Conservation (phyloP, 2,329 filamentous ascomycete genomes). For the Clonostachys sp. region DNA sequence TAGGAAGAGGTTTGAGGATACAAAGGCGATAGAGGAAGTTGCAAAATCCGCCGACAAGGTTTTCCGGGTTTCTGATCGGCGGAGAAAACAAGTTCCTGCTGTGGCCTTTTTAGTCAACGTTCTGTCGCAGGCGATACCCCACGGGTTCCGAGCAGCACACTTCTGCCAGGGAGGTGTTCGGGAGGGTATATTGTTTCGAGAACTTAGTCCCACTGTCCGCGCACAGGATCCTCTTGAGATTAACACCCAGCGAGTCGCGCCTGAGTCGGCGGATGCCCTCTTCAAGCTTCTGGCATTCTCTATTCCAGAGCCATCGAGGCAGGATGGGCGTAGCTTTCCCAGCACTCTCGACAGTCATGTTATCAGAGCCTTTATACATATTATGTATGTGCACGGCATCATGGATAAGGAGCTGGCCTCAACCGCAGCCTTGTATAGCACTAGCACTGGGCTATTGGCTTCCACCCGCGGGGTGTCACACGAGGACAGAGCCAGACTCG, state of each 20-base stretch:
- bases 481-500: slow-evolving; percentile 53
- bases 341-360: slow-evolving; percentile 37
- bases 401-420: slow-evolving; percentile 49
- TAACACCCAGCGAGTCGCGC: slow-evolving; percentile 49
- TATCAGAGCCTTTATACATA: slow-evolving; percentile 52
- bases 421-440: slow-evolving; percentile 55
- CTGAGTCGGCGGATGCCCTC: slow-evolving; percentile 38
- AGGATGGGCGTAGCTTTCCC: slow-evolving; percentile 19
- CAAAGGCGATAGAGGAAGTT: slow-evolving; percentile 24
- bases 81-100: slow-evolving; percentile 62
- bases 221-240: slow-evolving; percentile 53
- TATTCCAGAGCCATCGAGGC: slow-evolving; percentile 29
- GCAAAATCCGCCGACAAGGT: slow-evolving; percentile 25
- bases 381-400: slow-evolving; percentile 48
- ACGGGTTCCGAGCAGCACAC: slow-evolving; percentile 51
- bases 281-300: slow-evolving; percentile 38
- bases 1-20: slow-evolving; percentile 45
- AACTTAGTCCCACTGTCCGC: slow-evolving; percentile 39
- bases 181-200: slow-evolving; percentile 60
- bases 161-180: slow-evolving; percentile 71
- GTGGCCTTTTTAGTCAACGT: slow-evolving; percentile 63
- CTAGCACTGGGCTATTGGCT: slow-evolving; percentile 58
- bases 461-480: slow-evolving; percentile 59
- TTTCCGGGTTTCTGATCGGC: slow-evolving; percentile 62
- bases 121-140: slow-evolving; percentile 54